Conservation (phyloP, 768 basidiomycete genomes). For the Rubroboletus satanas region DNA sequence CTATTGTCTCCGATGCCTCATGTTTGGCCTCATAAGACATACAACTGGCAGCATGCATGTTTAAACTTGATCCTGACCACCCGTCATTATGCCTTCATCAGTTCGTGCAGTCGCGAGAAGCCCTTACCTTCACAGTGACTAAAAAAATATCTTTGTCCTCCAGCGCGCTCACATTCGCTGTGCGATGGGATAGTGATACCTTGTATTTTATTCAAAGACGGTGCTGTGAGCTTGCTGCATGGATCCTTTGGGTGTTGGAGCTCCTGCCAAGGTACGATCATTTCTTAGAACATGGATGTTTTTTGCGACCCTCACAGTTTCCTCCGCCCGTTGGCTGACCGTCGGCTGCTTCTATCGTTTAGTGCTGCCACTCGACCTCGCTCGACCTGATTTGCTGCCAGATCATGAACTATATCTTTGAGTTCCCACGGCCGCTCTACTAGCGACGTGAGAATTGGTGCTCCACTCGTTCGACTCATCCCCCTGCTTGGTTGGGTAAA, state of each 20-base stretch:
- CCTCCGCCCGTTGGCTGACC: neutral
- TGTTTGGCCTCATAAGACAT: slow-evolving; percentile 1
- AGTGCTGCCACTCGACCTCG: neutral
- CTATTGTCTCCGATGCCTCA: slow-evolving; percentile 6
- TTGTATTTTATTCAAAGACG: slow-evolving; percentile 20
- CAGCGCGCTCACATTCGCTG: neutral
- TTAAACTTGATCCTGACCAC: slow-evolving; percentile 8
- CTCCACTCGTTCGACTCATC: neutral
- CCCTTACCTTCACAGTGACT: neutral
- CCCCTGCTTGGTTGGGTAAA: neutral
- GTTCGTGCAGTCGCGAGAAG: neutral
- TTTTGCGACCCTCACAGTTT: neutral
- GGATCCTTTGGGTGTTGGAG: neutral
- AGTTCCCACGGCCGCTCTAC: slow-evolving; percentile 15
- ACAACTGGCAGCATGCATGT: neutral
- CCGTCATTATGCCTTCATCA: neutral
- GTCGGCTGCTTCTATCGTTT: neutral
- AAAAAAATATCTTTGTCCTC: neutral
- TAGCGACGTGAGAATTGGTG: slow-evolving; percentile 1
- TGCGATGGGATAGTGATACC: slow-evolving; percentile 9
- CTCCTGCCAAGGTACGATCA: neutral
- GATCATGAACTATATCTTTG: neutral
- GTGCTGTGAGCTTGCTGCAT: neutral
- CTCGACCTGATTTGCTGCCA: neutral
- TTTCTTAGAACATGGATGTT: neutral